A percentile compares a stretch with the other conserved stretches of the same genome.
phyloP scores from a whole-genome alignment of 148 eudicot species.

The Cornus controversa region DNA sequence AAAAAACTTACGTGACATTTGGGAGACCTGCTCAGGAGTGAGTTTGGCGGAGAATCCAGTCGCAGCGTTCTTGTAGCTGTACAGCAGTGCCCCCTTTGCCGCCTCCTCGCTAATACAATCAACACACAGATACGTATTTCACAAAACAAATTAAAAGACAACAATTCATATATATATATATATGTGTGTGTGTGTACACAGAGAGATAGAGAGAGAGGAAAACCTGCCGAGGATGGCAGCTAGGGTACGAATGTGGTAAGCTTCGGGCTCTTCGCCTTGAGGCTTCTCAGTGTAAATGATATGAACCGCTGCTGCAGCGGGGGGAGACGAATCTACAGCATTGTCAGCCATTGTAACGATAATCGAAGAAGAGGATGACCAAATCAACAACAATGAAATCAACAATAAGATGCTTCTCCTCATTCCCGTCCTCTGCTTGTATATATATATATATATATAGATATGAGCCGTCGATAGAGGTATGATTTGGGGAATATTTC shows the following conservation, averaged over 20 bases:
- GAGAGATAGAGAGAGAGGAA: background rate
- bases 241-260: constrained; percentile 57
- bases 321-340: constrained; percentile 4
- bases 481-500: background rate
- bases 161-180: background rate
- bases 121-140: background rate
- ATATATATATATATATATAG: background rate
- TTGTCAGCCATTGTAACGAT: background rate
- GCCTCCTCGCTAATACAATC: constrained; percentile 40
- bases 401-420: background rate
- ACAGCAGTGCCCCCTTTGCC: constrained; percentile 43
- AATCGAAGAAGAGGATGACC: background rate
- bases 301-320: constrained; percentile 40
- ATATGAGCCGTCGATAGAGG: background rate
- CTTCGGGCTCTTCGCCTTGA: constrained; percentile 41
- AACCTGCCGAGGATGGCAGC: constrained; percentile 57
- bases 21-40: constrained; percentile 43
- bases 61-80: constrained; percentile 51
- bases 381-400: background rate
- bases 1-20: constrained; percentile 41
- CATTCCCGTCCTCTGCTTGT: background rate
- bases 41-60: constrained; percentile 61
- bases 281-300: constrained; percentile 78
- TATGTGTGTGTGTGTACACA: background rate
- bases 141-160: background rate